phyloP scores from a whole-genome alignment of 768 basidiomycete species.

The Suillus subluteus region DNA sequence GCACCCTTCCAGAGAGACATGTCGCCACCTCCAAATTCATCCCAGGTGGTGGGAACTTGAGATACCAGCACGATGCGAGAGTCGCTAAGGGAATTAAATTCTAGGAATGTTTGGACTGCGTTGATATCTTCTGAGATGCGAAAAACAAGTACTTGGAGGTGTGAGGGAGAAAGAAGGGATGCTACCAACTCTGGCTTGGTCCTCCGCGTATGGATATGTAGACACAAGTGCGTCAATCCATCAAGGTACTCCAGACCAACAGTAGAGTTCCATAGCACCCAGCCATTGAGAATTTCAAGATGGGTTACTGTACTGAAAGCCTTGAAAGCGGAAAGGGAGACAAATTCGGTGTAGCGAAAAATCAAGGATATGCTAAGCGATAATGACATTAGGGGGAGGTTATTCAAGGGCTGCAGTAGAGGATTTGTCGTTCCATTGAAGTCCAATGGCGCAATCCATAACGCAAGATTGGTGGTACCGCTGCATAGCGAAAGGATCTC shows the following conservation, averaged over 20 bases:
- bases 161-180: background rate
- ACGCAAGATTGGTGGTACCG: background rate
- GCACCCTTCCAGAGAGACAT: constrained; percentile 1
- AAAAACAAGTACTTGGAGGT: background rate
- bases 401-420: background rate
- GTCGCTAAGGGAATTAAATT: background rate
- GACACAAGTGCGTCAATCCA: background rate
- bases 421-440: background rate
- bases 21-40: background rate
- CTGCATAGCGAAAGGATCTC: background rate
- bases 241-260: background rate
- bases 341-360: background rate
- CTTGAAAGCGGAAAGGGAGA: background rate
- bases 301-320: background rate
- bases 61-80: background rate
- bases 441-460: background rate
- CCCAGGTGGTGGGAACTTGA: background rate
- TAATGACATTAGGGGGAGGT: background rate
- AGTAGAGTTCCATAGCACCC: background rate
- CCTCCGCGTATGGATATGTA: background rate
- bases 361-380: background rate
- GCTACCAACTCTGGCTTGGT: background rate
- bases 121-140: background rate
- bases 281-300: background rate
- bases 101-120: background rate